Percentiles rank a stretch among this genome's conserved stretches.
Conservation (phyloP, 352 stramenopile species). For the Phytophthora nicotianae region DNA sequence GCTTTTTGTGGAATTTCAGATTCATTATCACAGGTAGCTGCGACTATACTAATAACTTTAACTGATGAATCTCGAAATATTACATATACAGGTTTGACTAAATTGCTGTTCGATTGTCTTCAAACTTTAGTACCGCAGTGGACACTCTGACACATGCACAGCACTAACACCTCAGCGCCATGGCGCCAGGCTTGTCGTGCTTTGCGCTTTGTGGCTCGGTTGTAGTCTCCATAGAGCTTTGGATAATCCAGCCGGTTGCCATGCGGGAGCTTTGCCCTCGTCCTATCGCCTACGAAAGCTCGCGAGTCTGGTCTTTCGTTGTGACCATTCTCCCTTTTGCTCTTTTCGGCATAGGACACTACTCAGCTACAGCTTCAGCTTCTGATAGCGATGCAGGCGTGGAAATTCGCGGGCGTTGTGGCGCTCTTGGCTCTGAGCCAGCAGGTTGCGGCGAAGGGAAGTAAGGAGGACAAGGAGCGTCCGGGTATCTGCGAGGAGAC, state of each 20-base stretch:
- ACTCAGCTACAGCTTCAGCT: conserved; percentile 8
- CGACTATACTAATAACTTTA: conserved; percentile 9
- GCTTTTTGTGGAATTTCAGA: conserved; percentile 21
- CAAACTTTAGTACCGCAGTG: conserved; percentile 14
- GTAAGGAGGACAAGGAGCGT: conserved; percentile 32
- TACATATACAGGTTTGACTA: conserved; percentile 14
- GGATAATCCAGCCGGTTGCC: conserved; percentile 26
- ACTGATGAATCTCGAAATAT: neutral
- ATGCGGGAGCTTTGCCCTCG: conserved; percentile 24
- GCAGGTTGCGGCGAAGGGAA: conserved; percentile 34
- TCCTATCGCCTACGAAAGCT: conserved; percentile 29
- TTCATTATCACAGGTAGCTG: conserved; percentile 8
- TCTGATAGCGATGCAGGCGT: conserved; percentile 41
- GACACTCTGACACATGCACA: conserved; percentile 5
- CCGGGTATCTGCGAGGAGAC: conserved; percentile 66
- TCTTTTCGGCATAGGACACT: conserved; percentile 22
- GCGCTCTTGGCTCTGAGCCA: conserved; percentile 44
- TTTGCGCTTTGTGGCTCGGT: conserved; percentile 35
- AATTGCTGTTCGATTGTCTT: conserved; percentile 10
- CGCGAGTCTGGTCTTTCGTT: neutral
- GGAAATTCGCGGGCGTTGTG: conserved; percentile 40
- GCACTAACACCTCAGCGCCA: conserved; percentile 23
- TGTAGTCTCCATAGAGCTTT: conserved; percentile 23
- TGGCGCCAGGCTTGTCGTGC: conserved; percentile 36
- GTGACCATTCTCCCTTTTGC: conserved; percentile 39